Conservation (phyloP, 768 basidiomycete genomes). For the Kwoniella sp. region DNA sequence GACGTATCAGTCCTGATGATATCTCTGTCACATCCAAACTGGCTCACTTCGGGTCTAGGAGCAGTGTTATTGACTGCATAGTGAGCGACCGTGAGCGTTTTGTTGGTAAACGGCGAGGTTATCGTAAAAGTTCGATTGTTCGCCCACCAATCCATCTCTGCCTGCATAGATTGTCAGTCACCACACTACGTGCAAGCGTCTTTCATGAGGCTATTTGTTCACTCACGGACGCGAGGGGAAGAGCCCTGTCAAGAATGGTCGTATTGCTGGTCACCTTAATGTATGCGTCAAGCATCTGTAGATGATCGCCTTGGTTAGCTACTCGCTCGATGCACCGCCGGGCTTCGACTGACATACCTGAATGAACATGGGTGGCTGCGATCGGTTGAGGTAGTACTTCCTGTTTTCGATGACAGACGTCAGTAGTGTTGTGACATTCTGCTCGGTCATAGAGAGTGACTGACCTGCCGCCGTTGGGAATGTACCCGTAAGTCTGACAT, state of each 20-base stretch:
- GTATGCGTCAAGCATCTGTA: slow-evolving; percentile 91
- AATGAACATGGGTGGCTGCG: slow-evolving; percentile 89
- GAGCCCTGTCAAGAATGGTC: slow-evolving; percentile 71
- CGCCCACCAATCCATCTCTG: slow-evolving; percentile 81
- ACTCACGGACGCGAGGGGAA: slow-evolving; percentile 78
- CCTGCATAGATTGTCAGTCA: slow-evolving; percentile 57
- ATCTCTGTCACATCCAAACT: no score
- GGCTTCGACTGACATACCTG: slow-evolving; percentile 59
- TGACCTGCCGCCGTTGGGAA: slow-evolving; percentile 83
- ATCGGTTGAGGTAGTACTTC: slow-evolving; percentile 87
- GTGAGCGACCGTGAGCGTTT: slow-evolving; percentile 67
- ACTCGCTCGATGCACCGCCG: neutral
- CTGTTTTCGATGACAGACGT: slow-evolving; percentile 10
- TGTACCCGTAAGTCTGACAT: slow-evolving; percentile 69
- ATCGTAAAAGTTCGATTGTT: slow-evolving; percentile 65
- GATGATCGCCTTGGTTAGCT: neutral
- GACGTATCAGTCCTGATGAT: no score
- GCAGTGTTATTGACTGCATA: slow-evolving; percentile 73
- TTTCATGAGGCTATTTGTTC: neutral
- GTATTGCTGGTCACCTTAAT: slow-evolving; percentile 71
- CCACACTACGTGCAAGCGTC: neutral
- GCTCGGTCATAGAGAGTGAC: neutral
- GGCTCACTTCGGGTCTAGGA: slow-evolving; percentile 78
- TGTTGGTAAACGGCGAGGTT: slow-evolving; percentile 51
- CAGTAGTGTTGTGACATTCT: neutral